A percentile compares a stretch with the other conserved stretches of the same genome.
phyloP scores from a whole-genome alignment of 192 early-diverging fungal species.

The Backusella tarrabulga region DNA sequence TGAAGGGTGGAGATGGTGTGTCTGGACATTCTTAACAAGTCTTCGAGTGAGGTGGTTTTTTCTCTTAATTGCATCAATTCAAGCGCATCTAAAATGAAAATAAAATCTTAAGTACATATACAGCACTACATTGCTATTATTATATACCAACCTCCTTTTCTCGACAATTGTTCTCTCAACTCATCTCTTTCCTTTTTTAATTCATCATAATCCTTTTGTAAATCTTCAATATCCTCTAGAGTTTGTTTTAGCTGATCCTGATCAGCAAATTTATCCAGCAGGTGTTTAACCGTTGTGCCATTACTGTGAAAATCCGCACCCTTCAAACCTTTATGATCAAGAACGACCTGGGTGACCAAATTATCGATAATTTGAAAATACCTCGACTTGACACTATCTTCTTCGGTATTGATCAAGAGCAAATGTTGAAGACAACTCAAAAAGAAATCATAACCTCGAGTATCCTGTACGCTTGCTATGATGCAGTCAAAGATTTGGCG shows the following conservation, averaged over 20 bases:
- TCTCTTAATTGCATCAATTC: constrained; percentile 52
- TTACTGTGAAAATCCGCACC: constrained; percentile 31
- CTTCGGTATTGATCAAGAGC: constrained; percentile 63
- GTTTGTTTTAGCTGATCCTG: constrained; percentile 74
- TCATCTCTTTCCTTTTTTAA: constrained; percentile 59
- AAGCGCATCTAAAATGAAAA: constrained; percentile 16
- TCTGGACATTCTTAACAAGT: constrained; percentile 63
- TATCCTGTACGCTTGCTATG: constrained; percentile 65
- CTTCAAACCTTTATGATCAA: constrained; percentile 58
- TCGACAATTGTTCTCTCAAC: constrained; percentile 60
- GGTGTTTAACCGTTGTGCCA: constrained; percentile 59
- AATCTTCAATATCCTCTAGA: constrained; percentile 61
- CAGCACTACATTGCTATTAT: not conserved
- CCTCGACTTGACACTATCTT: constrained; percentile 57
- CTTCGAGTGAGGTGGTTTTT: constrained; percentile 36
- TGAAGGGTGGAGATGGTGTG: constrained; percentile 74
- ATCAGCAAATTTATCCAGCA: constrained; percentile 75
- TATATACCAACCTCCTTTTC: constrained; percentile 51
- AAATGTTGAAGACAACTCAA: constrained; percentile 73
- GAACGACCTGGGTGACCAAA: constrained; percentile 75
- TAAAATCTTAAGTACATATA: not conserved
- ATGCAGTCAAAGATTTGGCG: constrained; percentile 73
- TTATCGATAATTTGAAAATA: constrained; percentile 80
- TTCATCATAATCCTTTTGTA: constrained; percentile 61
- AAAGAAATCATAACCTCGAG: constrained; percentile 71